Conservation (phyloP, 192 early-diverging fungal genomes). For the Chytriomyces hyalinus region DNA sequence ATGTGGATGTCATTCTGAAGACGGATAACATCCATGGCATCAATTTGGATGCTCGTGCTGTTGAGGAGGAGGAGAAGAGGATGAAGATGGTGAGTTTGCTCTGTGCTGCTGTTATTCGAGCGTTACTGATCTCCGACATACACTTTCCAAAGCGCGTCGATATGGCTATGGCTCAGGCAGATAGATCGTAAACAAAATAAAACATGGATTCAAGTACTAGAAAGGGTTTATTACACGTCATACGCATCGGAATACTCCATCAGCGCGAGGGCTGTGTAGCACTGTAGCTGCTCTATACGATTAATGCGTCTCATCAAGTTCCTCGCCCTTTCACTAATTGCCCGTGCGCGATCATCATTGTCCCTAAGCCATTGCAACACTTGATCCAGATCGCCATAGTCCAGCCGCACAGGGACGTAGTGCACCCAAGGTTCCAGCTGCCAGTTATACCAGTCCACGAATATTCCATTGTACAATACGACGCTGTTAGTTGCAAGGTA, state of each 20-base stretch:
- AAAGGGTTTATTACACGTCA: too few species aligned
- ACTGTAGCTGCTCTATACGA: conserved; percentile 1
- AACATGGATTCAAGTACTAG: too few species aligned
- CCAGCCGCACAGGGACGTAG: conserved; percentile 28
- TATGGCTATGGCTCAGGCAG: conserved; percentile 10
- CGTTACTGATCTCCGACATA: too few species aligned
- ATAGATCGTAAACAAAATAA: neutral
- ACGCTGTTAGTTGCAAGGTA: conserved; percentile 8
- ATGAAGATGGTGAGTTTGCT: conserved; percentile 24
- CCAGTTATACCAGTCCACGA: conserved; percentile 17
- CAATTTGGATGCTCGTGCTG: conserved; percentile 32
- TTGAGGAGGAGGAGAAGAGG: conserved; percentile 46
- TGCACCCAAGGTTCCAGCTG: conserved; percentile 30
- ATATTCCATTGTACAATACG: conserved; percentile 12
- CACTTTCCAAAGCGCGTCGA: conserved; percentile 6
- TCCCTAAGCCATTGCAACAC: conserved; percentile 12
- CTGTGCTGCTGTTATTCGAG: neutral
- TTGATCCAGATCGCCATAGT: conserved; percentile 18
- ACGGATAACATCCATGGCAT: neutral
- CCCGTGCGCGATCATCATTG: conserved; percentile 13
- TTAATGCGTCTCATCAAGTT: neutral
- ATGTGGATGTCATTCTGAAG: conserved; percentile 42
- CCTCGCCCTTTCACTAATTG: conserved; percentile 11
- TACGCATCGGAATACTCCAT: neutral
- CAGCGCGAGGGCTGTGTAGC: neutral